phyloP scores from a whole-genome alignment of 2,329 filamentous ascomycete genomes.

The Ophiostoma sp. region DNA sequence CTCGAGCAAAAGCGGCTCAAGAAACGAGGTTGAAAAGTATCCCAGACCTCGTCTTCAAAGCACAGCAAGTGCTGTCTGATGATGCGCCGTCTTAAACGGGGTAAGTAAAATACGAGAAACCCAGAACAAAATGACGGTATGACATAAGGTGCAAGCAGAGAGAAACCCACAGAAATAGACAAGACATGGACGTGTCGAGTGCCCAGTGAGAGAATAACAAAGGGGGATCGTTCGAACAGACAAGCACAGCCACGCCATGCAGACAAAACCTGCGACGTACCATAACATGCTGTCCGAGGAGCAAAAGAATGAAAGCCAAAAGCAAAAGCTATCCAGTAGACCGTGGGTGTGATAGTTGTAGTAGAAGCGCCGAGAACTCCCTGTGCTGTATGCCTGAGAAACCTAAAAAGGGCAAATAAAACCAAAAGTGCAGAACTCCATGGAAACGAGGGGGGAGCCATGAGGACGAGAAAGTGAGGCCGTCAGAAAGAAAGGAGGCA shows the following conservation, averaged over 20 bases:
- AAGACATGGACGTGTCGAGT: neutral
- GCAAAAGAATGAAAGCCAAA: neutral
- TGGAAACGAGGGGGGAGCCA: neutral
- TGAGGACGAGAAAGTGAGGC: neutral
- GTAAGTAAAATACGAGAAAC: neutral
- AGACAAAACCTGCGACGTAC: neutral
- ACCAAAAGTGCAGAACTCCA: neutral
- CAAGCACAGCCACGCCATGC: neutral
- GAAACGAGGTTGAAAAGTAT: neutral
- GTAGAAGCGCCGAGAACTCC: neutral
- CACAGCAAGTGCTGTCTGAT: neutral
- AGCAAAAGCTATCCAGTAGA: neutral
- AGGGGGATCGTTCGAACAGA: neutral
- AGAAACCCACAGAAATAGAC: neutral
- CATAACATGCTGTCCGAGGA: neutral
- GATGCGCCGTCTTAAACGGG: neutral
- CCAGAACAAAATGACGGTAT: neutral
- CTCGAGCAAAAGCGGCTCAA: neutral
- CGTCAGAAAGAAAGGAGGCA: neutral
- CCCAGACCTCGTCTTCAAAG: neutral
- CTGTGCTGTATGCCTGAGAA: constrained; percentile 4
- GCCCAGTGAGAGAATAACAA: neutral
- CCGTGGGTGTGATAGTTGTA: neutral
- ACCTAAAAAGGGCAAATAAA: neutral
- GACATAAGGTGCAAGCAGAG: neutral